Percentiles rank a stretch among this genome's conserved stretches.
These are phyloP conservation scores for Talaromyces sp. DNA, from an alignment of 2,329 filamentous ascomycete genomes.

Conservation along the genomic window DNA sequence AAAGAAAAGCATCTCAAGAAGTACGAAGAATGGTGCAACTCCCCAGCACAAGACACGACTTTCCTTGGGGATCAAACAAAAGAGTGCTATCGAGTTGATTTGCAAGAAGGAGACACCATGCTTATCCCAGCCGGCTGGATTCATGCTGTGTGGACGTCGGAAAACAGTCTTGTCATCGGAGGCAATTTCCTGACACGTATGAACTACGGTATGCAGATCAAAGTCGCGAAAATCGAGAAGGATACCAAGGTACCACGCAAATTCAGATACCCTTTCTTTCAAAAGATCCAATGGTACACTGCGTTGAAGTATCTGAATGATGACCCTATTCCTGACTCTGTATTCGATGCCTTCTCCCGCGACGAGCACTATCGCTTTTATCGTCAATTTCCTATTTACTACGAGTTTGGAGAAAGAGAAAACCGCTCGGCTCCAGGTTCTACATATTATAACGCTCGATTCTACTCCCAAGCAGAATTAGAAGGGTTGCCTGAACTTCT, in stretches of 20 bases:
- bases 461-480: slow-evolving; percentile 61
- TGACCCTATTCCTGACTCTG: slow-evolving; percentile 58
- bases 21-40: slow-evolving; percentile 68
- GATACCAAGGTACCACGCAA: slow-evolving; percentile 62
- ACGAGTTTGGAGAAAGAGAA: slow-evolving; percentile 54
- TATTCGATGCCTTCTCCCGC: slow-evolving; percentile 53
- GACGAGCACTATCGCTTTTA: slow-evolving; percentile 53
- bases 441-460: slow-evolving; percentile 56
- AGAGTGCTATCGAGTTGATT: slow-evolving; percentile 64
- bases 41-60: slow-evolving; percentile 62
- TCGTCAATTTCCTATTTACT: slow-evolving; percentile 55
- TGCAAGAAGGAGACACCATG: slow-evolving; percentile 65
- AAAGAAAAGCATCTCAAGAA: slow-evolving; percentile 66
- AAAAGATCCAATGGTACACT: slow-evolving; percentile 66
- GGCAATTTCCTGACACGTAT: slow-evolving; percentile 65
- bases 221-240: slow-evolving; percentile 63
- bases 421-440: slow-evolving; percentile 50
- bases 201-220: slow-evolving; percentile 64
- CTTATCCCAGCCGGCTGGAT: slow-evolving; percentile 70
- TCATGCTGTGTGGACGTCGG: slow-evolving; percentile 67
- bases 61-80: slow-evolving; percentile 63
- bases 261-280: slow-evolving; percentile 65
- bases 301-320: slow-evolving; percentile 61
- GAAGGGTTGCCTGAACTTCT: slow-evolving; percentile 58
- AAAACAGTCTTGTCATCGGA: slow-evolving; percentile 67